Evolutionary conservation across 2,329 filamentous ascomycete species (phyloP).

Genomic region (Xylaria digitata): DNA sequence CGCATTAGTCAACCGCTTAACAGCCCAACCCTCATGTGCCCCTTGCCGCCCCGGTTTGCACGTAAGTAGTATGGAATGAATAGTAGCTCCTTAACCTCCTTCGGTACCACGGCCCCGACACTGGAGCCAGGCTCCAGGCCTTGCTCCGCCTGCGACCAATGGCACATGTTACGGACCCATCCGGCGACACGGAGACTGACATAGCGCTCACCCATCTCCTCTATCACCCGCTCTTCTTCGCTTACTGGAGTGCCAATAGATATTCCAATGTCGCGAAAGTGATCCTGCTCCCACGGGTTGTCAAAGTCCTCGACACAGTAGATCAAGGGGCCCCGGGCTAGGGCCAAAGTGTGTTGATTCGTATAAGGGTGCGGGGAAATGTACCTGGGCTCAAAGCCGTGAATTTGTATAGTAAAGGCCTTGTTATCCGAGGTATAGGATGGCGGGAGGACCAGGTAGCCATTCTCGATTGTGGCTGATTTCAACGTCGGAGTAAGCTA

Average conservation of each 20-base stretch:
- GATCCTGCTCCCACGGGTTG: conserved; percentile 65
- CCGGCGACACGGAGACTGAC: conserved; percentile 45
- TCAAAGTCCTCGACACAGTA: conserved; percentile 72
- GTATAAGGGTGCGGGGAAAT: conserved; percentile 67
- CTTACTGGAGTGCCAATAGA: conserved; percentile 39
- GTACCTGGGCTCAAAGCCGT: conserved; percentile 60
- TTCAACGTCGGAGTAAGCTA: conserved; percentile 53
- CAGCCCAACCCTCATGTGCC: conserved; percentile 63
- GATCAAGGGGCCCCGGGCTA: conserved; percentile 68
- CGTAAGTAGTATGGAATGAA: conserved; percentile 68
- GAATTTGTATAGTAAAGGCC: conserved; percentile 57
- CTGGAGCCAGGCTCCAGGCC: conserved; percentile 42
- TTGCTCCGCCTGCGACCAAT: conserved; percentile 36
- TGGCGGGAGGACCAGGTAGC: conserved; percentile 61
- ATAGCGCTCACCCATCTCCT: conserved; percentile 45
- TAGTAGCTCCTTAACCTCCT: conserved; percentile 51
- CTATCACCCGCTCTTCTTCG: conserved; percentile 41
- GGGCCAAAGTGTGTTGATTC: conserved; percentile 63
- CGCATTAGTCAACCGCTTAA: conserved; percentile 40
- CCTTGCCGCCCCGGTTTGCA: conserved; percentile 64
- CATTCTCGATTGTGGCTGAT: conserved; percentile 53
- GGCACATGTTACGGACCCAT: conserved; percentile 44
- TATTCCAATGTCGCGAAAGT: conserved; percentile 61
- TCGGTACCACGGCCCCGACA: conserved; percentile 39
- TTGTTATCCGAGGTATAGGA: conserved; percentile 55